Evolutionary conservation across 495 filamentous ascomycete species (phyloP).

Genomic region (Penicillium manginii): DNA sequence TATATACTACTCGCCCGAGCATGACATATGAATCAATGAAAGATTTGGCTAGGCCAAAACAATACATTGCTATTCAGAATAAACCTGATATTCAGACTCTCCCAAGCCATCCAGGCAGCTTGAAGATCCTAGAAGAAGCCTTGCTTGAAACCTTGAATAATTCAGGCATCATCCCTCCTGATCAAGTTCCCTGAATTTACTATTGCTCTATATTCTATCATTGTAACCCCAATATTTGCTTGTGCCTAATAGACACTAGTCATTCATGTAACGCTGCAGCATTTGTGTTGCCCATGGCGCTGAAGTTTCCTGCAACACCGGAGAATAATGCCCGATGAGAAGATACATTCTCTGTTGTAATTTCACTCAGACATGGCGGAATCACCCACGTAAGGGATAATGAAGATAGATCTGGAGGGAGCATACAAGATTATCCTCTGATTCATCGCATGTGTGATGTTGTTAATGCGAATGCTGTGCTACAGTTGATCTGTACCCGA

Average conservation of each 20-base stretch:
- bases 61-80: background rate
- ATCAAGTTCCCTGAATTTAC: background rate
- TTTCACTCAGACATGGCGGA: background rate
- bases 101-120: too few relatives aligned
- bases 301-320: background rate
- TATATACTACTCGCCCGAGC: background rate
- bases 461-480: background rate
- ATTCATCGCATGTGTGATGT: background rate
- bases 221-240: background rate
- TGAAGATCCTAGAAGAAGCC: background rate
- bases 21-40: background rate
- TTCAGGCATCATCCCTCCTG: background rate
- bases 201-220: background rate
- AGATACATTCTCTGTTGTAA: background rate
- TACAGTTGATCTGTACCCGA: background rate
- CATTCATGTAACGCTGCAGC: background rate
- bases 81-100: too few relatives aligned
- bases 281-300: background rate
- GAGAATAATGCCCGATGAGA: background rate
- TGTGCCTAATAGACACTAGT: background rate
- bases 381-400: conserved; percentile 3
- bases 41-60: too few relatives aligned
- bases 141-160: background rate
- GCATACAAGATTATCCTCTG: background rate
- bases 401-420: background rate